Evolutionary conservation across 441 rosid genomes (phyloP).

Genomic region (Adansonia gregorii): DNA sequence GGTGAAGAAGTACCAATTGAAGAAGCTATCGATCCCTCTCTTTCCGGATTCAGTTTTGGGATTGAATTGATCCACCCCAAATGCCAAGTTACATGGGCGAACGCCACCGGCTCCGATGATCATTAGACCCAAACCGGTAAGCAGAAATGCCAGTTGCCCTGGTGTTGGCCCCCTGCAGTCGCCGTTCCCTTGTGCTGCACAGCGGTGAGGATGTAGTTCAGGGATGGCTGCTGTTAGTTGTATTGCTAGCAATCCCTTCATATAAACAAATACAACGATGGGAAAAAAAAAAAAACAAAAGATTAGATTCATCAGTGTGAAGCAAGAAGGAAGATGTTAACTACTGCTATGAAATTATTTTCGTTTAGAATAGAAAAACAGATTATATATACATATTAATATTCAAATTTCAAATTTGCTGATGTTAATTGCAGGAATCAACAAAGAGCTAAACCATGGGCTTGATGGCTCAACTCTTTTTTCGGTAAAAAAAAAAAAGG

Average conservation of each 20-base stretch:
- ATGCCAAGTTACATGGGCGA: slow-evolving; percentile 37
- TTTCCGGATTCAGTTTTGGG: slow-evolving; percentile 34
- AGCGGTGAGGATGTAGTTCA: slow-evolving; percentile 31
- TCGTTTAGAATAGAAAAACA: no score
- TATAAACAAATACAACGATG: no score
- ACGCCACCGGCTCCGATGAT: slow-evolving; percentile 32
- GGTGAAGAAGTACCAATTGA: slow-evolving; percentile 40
- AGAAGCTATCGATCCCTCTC: slow-evolving; percentile 36
- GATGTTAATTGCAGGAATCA: no score
- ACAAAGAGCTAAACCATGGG: no score
- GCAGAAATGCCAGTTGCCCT: slow-evolving; percentile 32
- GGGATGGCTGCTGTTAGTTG: slow-evolving; percentile 36
- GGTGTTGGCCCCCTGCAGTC: slow-evolving; percentile 30
- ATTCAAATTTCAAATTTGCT: no score
- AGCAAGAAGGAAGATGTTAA: no score
- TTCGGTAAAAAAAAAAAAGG: no score
- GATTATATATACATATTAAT: no score
- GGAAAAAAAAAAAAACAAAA: background rate
- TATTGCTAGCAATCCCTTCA: slow-evolving; percentile 35
- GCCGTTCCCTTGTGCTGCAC: slow-evolving; percentile 1
- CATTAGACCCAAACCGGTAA: slow-evolving; percentile 27
- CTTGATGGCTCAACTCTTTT: no score
- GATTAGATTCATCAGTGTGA: background rate
- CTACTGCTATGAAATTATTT: no score
- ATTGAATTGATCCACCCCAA: slow-evolving; percentile 32